Conservation (phyloP, 139 green algal genomes). For the Pseudopediastrum boryanum region DNA sequence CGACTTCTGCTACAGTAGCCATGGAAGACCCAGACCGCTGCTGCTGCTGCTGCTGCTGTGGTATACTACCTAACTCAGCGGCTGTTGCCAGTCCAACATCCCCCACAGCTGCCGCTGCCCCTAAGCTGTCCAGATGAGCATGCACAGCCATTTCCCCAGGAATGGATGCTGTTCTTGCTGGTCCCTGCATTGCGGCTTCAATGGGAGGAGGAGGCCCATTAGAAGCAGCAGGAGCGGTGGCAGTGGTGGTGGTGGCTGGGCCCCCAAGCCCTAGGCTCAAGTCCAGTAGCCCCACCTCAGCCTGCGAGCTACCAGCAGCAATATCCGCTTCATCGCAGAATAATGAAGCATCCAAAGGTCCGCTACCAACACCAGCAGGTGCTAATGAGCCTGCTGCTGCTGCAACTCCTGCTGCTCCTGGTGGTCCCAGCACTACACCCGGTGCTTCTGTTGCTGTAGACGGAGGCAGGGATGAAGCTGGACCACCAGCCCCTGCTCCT, state of each 20-base stretch:
- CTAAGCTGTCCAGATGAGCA: too few species aligned
- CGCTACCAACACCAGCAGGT: not conserved
- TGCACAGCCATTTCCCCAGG: too few species aligned
- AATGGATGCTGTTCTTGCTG: too few species aligned
- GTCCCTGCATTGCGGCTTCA: too few species aligned
- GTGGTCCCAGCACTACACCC: not conserved
- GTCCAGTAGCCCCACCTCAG: too few species aligned
- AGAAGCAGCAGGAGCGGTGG: too few species aligned
- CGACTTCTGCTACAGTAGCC: not conserved
- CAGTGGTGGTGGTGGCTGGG: not conserved
- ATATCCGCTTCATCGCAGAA: too few species aligned
- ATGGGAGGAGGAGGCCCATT: too few species aligned
- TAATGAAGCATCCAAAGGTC: not conserved
- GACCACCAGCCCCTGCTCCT: not conserved
- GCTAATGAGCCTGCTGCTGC: not conserved
- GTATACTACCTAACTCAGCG: not conserved
- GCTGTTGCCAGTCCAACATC: conserved; percentile 19
- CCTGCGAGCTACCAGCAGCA: too few species aligned
- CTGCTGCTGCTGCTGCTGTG: conserved; percentile 25
- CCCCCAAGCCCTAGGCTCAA: not conserved
- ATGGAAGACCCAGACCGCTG: conserved; percentile 9
- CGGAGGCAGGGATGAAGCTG: not conserved
- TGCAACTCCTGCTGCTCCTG: conserved; percentile 3
- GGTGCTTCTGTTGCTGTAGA: not conserved
- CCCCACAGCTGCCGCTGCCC: not conserved